Base-by-base conservation (phyloP, 495 filamentous ascomycete genomes). In the Aspergillus biplanus region DNA sequence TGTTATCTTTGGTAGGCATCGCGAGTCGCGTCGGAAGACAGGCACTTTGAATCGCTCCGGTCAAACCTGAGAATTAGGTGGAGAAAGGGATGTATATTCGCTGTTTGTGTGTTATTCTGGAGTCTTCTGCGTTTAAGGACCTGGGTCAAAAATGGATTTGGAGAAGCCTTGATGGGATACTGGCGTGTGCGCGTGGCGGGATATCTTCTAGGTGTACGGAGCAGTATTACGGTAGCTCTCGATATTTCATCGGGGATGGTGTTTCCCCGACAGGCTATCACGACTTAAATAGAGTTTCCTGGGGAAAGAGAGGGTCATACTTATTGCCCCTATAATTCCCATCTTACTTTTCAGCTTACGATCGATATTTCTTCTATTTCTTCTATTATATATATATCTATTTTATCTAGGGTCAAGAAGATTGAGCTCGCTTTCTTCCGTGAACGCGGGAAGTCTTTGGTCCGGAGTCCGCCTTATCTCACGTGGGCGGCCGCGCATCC, bases 1-100 rank as follows among this genome's bases (percentile, higher is more conserved):
- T 67, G 35, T 16, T 39, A 52, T 89, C 92, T 76, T 97, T 97
- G 81, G 97, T 93, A 31, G 93, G 87, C 93, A 97, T 97, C 52
- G 56, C 44, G 61, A 15, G 54, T 57, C 39, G 56, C 56, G 57
- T 55, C 32, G 53, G 47, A 47, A 46, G 31, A 52, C 33, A 31
- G 16, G 39, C 33, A 11, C 8, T 5, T 13, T 13, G 15, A 15
- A 44, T 54, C n/a, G 39, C 11, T 37, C 16, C n/a, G 21, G 49
- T 33, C 6, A 12, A 44, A 46, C 16, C 12, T n/a, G 55, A n/a
- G 21, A 32, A n/a, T 21, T n/a, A 52, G 52, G 16, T 21, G 52
- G 6, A 37, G 39, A 59, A 55, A 27, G n/a, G 21, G 49, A 48
- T 54, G 7, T 44, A 54, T 2, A 58, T 44, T 27, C 47, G 47